Percentiles rank a stretch among this genome's conserved stretches.
phyloP scores from a whole-genome alignment of 2,329 filamentous ascomycete genomes.

The Botrytis hyacinthi region DNA sequence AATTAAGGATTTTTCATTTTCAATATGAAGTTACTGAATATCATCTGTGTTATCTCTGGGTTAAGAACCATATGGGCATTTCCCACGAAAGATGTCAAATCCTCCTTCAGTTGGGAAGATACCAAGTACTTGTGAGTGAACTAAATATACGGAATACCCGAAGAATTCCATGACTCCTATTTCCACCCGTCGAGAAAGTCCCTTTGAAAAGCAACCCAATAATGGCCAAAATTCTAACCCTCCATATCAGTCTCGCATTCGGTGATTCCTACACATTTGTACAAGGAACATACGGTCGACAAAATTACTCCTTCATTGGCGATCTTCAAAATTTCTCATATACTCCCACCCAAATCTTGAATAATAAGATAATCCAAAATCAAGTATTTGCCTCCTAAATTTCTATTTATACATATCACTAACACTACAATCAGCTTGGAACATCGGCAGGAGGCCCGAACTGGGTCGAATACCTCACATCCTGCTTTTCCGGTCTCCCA shows the following conservation, averaged over 20 bases:
- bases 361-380: conserved; percentile 52
- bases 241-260: conserved; percentile 44
- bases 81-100: background rate
- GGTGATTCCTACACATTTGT: conserved; percentile 54
- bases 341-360: conserved; percentile 45
- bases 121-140: conserved; percentile 17
- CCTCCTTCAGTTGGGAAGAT: conserved; percentile 14
- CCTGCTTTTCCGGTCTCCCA: conserved; percentile 49
- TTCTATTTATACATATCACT: conserved; percentile 26
- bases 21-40: conserved; percentile 13
- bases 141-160: background rate
- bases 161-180: background rate
- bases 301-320: conserved; percentile 55
- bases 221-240: background rate
- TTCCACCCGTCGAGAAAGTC: background rate
- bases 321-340: conserved; percentile 49
- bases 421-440: background rate
- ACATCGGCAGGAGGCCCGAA: conserved; percentile 32
- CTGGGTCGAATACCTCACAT: conserved; percentile 54
- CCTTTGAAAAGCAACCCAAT: no score
- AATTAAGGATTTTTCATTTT: background rate
- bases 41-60: background rate
- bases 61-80: background rate
- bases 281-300: conserved; percentile 50
- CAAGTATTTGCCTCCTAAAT: conserved; percentile 36